Evolutionary conservation across 345 rosid genomes (phyloP), one percentile per base, ranked within the genome.

Genomic region (Noccaea bulbosa): DNA sequence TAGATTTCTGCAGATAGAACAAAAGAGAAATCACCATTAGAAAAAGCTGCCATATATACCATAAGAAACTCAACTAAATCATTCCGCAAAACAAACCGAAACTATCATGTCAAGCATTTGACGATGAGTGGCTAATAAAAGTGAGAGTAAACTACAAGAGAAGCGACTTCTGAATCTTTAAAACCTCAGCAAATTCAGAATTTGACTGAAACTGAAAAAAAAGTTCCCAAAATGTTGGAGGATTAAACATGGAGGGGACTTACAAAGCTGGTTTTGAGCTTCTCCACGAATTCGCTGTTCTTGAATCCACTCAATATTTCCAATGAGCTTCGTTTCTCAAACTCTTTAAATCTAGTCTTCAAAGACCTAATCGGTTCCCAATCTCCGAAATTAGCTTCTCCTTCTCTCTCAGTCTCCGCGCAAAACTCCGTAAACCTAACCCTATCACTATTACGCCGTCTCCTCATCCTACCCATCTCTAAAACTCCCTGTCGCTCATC

Each of bases 201-300:
- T 37, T 44, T 38, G 30, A 58, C 15, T 6, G 20, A 32, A 1
- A 30, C 7, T 15, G 4, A 45, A 5, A 62, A 17, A 45, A 33
- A 64, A 12, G 59, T 22, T 59, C 40, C 52, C 7, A 0, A 22
- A 44, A 53, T 11, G 27, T 47, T 65, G 54, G 5, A 14, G 30
- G 44, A 44, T 1, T 12, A 11, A 4, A 5, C 47, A 5, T 14
- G 32, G 44, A 47, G 65, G 65, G 24, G 38, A 54, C 87, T 53
- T 85, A 94, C 99, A 93, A 88, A 80, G 81, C 95, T 81, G 49
- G 95, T 82, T 79, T 94, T 94, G 55, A 94, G 71, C 81, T 89
- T 91, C 87, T 88, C 92, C 34, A 91, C 84, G 69, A 91, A 78
- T 46, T 91, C 99, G 55, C 78, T 81, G 66, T 81, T 85, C 85